These are phyloP conservation scores for Debaryomyces nepalensis DNA, from an alignment of 1,139 yeast genomes.

Conservation along the genomic window DNA sequence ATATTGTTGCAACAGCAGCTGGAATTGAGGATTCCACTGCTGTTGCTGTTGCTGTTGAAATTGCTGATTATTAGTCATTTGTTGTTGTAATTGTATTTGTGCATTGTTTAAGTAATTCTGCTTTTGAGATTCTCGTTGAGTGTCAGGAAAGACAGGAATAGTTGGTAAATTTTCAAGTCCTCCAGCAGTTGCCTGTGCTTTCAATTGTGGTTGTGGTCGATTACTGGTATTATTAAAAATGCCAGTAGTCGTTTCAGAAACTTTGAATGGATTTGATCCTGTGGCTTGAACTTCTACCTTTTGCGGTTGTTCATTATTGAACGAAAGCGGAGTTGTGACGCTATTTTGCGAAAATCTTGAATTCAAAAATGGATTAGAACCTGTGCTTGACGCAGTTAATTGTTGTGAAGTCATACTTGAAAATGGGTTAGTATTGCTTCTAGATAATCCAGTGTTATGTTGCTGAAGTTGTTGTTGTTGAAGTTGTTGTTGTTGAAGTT, in stretches of 20 bases:
- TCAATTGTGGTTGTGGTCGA: conserved; percentile 31
- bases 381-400: conserved; percentile 20
- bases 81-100: conserved; percentile 42
- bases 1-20: conserved; percentile 3
- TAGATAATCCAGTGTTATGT: conserved; percentile 28
- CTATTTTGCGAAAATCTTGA: conserved; percentile 42
- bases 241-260: conserved; percentile 41
- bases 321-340: conserved; percentile 43
- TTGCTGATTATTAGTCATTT: conserved; percentile 26
- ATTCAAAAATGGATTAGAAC: conserved; percentile 57
- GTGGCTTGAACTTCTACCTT: conserved; percentile 37
- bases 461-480: conserved; percentile 16
- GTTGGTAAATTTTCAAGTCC: conserved; percentile 68
- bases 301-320: conserved; percentile 27
- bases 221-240: conserved; percentile 34
- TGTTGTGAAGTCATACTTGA: conserved; percentile 29
- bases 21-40: conserved; percentile 4
- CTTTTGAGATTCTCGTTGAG: conserved; percentile 48
- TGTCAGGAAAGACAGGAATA: conserved; percentile 67
- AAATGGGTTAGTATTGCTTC: conserved; percentile 51
- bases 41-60: conserved; percentile 5
- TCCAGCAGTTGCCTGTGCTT: conserved; percentile 65
- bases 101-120: conserved; percentile 46
- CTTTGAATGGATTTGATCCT: conserved; percentile 53
- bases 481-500: conserved; percentile 22